Base-by-base conservation (phyloP, 306 rosid genomes). In the Ormosia emarginata region DNA sequence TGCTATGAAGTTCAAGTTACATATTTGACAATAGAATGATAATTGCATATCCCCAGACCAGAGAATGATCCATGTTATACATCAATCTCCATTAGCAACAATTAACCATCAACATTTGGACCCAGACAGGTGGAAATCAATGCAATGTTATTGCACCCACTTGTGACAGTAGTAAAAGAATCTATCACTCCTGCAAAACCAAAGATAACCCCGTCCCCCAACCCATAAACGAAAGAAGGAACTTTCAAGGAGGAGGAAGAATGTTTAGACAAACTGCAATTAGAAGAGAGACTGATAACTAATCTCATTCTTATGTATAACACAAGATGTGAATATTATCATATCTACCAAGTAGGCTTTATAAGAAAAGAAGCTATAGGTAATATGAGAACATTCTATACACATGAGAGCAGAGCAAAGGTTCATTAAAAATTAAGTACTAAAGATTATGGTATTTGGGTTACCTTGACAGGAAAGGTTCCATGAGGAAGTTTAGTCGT, bases 381-480 rank as follows among this genome's bases (percentile, higher is more conserved):
- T 71, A 36, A 69, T 53, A 13, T 49, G 61, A 53, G 52, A 67
- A 64, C 29, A 61, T 6, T 46, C 43, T 37, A 36, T 44, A 30
- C 56, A 73, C 67, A 47, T 73, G 65, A 34, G 24, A 8, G 55
- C 61, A 56, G 63, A 36, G 66, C 47, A 37, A 67, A 13, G 15
- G 3, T 18, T 41, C 49, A 11, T 34, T 29, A 59, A 49, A 41
- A 50, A 56, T 49, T 17, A 77, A 69, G 65, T 43, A 9, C 4
- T 33, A 9, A 29, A 32, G 41, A 55, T 67, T 69, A 83, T 63
- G 67, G 68, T 37, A 59, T 36, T 74, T 17, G 61, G 36, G 36
- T 81, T 86, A 96, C 99, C 99, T 96, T 92, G 68, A 91, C 97
- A 37, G 99, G 99, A 78, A 96, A 96, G 32, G 99, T 96, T 74